Evolutionary conservation across 2,329 filamentous ascomycete genomes (phyloP), one percentile per base, ranked within the genome.

Genomic region (Aspergillus japonicus): DNA sequence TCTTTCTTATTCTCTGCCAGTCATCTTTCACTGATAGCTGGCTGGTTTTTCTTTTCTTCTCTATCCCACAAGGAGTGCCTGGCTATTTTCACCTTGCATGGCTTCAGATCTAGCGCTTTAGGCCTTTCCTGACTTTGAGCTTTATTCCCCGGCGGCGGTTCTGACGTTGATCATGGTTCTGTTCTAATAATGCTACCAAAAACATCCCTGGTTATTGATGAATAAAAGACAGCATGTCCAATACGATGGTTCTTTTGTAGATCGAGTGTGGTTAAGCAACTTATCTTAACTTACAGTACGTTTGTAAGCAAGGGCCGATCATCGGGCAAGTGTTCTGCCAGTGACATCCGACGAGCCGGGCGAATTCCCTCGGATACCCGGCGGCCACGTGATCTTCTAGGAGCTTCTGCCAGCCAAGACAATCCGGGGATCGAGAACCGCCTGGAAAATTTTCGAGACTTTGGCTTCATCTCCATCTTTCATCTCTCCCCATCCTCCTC

Each of bases 391-490:
- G 75, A 77, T 64, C 59, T 76, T 77, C 75, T 75, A 77, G 72
- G 71, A 69, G 69, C 67, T 77, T 77, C 75, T 74, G 62, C 68
- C 68, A 44, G 75, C 75, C 75, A 76, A 77, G 75, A 74, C 71
- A 64, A 73, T 73, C 72, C 69, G 74, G 73, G 73, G 73, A 75
- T 72, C 68, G 66, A 72, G 73, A 74, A 73, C 58, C 68, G 66
- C 66, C 68, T 72, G 72, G 74, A 76, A 76, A 77, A 75, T 73
- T 76, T 77, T 74, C 71, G 65, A 73, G 70, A 73, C 69, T 73
- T 74, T 69, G 67, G 71, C 72, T 73, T 75, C 71, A 75, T 72
- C 68, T 55, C 55, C 58, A 64, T 67, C 66, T 67, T 71, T 68
- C 68, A 67, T 66, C 64, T 66, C 66, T 67, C 70, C 68, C 68